These are phyloP conservation scores for Suillus placidus DNA, from an alignment of 768 basidiomycete species.

Conservation along the genomic window DNA sequence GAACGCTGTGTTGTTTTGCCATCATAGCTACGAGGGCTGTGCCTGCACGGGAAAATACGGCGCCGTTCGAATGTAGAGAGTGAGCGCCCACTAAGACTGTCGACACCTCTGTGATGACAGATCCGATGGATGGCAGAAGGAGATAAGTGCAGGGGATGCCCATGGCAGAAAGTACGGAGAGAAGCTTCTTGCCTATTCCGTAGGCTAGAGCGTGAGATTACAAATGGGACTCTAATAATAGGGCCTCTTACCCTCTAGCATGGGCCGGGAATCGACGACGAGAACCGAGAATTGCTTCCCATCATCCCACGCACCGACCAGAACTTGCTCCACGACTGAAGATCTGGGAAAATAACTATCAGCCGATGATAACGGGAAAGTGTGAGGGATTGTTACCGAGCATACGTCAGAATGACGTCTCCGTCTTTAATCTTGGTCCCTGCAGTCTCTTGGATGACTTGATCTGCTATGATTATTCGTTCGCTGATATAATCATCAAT, in stretches of 20 bases:
- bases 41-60: slow-evolving; percentile 91
- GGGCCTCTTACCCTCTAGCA: slow-evolving; percentile 72
- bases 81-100: slow-evolving; percentile 92
- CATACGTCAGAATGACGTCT: slow-evolving; percentile 91
- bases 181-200: slow-evolving; percentile 70
- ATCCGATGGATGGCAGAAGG: slow-evolving; percentile 82
- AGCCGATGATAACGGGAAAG: slow-evolving; percentile 5
- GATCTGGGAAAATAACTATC: slow-evolving; percentile 59
- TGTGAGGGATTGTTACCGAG: slow-evolving; percentile 55
- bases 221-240: not conserved
- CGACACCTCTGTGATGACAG: slow-evolving; percentile 78
- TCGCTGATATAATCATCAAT: slow-evolving; percentile 95
- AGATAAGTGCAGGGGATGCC: slow-evolving; percentile 87
- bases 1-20: slow-evolving; percentile 84
- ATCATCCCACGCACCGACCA: slow-evolving; percentile 73
- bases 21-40: slow-evolving; percentile 98
- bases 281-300: slow-evolving; percentile 87
- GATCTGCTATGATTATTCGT: slow-evolving; percentile 89
- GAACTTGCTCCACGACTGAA: slow-evolving; percentile 89
- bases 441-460: slow-evolving; percentile 89
- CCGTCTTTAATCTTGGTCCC: slow-evolving; percentile 93
- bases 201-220: slow-evolving; percentile 1
- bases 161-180: slow-evolving; percentile 67
- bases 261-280: slow-evolving; percentile 92
- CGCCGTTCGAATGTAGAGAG: slow-evolving; percentile 92